Conservation (phyloP, 2,329 filamentous ascomycete species). For the Zopfia rhizophila region DNA sequence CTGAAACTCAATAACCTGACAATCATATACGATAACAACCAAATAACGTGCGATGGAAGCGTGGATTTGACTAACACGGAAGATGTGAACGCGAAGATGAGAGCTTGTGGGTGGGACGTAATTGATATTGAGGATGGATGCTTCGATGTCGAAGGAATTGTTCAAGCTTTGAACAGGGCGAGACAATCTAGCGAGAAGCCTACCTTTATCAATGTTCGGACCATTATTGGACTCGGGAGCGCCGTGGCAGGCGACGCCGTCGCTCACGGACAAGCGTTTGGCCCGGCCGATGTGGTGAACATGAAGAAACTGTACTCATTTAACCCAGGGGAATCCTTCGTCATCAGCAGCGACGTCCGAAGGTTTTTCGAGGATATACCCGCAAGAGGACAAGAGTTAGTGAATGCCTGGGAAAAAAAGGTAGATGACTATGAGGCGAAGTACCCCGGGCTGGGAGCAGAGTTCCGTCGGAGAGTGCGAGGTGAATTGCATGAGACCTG, state of each 20-base stretch:
- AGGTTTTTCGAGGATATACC: slow-evolving; percentile 64
- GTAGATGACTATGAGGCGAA: slow-evolving; percentile 56
- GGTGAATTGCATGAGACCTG: slow-evolving; percentile 62
- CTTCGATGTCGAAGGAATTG: slow-evolving; percentile 61
- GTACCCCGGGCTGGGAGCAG: slow-evolving; percentile 61
- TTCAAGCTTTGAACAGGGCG: slow-evolving; percentile 59
- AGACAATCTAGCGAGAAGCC: slow-evolving; percentile 60
- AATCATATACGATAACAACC: slow-evolving; percentile 69
- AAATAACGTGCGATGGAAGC: slow-evolving; percentile 67
- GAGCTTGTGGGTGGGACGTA: slow-evolving; percentile 66
- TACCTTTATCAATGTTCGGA: slow-evolving; percentile 68
- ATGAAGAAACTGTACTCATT: slow-evolving; percentile 64
- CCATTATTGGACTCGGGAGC: slow-evolving; percentile 66
- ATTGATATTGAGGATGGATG: slow-evolving; percentile 65
- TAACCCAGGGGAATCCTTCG: slow-evolving; percentile 60
- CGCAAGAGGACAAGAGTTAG: slow-evolving; percentile 58
- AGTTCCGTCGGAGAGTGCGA: slow-evolving; percentile 60
- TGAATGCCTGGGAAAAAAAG: slow-evolving; percentile 61
- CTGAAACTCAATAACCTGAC: slow-evolving; percentile 65
- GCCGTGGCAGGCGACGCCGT: slow-evolving; percentile 59
- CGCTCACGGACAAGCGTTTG: slow-evolving; percentile 69
- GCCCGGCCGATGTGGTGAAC: slow-evolving; percentile 63
- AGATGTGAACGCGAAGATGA: slow-evolving; percentile 68
- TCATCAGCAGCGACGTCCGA: slow-evolving; percentile 58
- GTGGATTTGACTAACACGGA: slow-evolving; percentile 64